Base-by-base conservation (phyloP, 371 early-diverging fungal species). In the Massospora cicadina region DNA sequence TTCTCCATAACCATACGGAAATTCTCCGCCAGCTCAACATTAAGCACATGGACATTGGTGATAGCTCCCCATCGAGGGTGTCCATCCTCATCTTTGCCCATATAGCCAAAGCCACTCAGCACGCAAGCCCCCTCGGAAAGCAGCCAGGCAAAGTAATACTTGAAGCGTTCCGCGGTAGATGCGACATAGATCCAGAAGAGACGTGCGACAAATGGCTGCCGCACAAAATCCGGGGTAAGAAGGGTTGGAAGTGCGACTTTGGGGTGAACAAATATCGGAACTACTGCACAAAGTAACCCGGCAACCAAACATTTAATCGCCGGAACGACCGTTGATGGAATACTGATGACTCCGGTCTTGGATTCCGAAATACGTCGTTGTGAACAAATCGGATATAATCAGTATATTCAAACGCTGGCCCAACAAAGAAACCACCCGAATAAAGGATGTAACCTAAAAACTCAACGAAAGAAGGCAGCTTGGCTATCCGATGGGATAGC, bases 361-460 rank as follows among this genome's bases (percentile, higher is more conserved):
- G 24, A 23, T 30, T 29, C 21, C 30, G 21, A 65, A 76, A 80
- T 53, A 71, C 72, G 3, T 74, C 68, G 68, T 73, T 68, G n/a
- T 71, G 72, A 27, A 59, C 53, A 28, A 65, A 59, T 29, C 25
- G 28, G n/a, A n/a, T 58, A 21, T 54, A 65, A 17, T 58, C 63
- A 23, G 55, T 5, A 30, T 63, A 63, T 5, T 70, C 90, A 66
- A 91, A 86, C 1, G 90, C 78, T 0, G 97, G 95, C 1, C 95
- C 97, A 0, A 86, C 85, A 13, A 89, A 69, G 68, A 93, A 85
- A 0, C 87, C 84, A 54, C 84, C 81, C 73, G 91, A 95, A 74
- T 88, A 97, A 69, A 87, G 88, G 55, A 87, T 71, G 79, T 86
- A 97, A 28, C 93, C 93, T 65, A 88, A 76, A 68, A 76, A 93